Base-by-base conservation (phyloP, 83 land plant species). In the Isoetes engelmannii region DNA sequence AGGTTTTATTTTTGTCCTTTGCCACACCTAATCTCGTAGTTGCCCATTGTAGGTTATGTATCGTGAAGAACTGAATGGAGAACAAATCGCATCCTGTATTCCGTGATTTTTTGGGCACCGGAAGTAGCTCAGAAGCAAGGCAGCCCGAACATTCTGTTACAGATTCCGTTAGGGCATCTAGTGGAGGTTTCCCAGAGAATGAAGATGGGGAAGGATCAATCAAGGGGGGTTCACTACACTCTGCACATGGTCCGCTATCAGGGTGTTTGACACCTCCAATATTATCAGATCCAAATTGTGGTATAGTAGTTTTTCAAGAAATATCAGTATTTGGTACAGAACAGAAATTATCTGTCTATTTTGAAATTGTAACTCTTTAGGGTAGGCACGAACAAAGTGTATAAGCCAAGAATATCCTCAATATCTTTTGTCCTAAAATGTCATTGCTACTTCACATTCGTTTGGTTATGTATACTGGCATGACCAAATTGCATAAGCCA, bases 81-180 rank as follows among this genome's bases (percentile, higher is more conserved):
- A 20, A 59, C 18, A 59, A 37, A n/a, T n/a, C n/a, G 18, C 62
- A 59, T 8, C 62, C 62, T 59, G 62, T 59, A 9, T 59, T 59
- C 28, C 62, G 62, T 18, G 62, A 59, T 59, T 59, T 59, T 4
- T 3, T 59, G 62, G 62, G 62, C 12, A 18, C 62, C 0, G 18
- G 28, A 18, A 37, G 18, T 10, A 59, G 28, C 28, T 42, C 62
- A 12, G 62, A 59, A 7, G 8, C 62, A 12, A 59, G 28, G 19
- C 62, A 59, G 19, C 62, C 62, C 10, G 62, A 59, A 18, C 20
- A 18, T 18, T 59, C 62, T 8, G 62, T 42, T 12, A 59, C 62
- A 37, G 62, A 59, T 19, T 59, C 62, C 28, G 62, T 59, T 42
- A 59, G 62, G 62, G 62, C 28, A 18, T 59, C 62, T 18, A 59